Evolutionary conservation across 305 asterid species (phyloP), one percentile per base, ranked within the genome.

Genomic region (Rubia peregrina): DNA sequence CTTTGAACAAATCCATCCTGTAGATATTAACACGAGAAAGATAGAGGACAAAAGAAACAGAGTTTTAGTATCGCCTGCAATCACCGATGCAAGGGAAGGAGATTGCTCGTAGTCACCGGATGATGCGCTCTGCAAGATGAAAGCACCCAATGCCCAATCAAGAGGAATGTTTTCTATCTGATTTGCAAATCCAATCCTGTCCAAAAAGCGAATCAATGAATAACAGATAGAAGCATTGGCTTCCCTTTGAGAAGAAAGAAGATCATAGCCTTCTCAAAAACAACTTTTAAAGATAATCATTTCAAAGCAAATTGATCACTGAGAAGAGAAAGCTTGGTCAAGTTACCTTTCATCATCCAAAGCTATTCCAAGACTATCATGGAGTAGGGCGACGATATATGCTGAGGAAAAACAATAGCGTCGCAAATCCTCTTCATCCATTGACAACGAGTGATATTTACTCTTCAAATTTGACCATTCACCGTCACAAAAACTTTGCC

Each of bases 381-480:
- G 97, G 73, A 94, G 99, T 73, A 91, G 61, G 74, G 97, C 97
- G 49, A 94, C 90, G 26, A 94, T 94, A 76, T 91, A 94, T 51
- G 99, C 98, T 38, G 98, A 88, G 59, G 98, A 94, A 80, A 94
- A 94, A 87, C 99, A 91, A 83, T 88, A 89, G n/a, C 82, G 96
- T 74, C 74, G 84, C 75, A 94, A 86, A 53, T 89, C 96, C 74
- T 91, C 98, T 68, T 87, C 96, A 48, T 82, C 86, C 38, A 87
- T 82, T 59, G 82, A 78, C 38, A 87, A 82, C 48, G 83, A 78
- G 41, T 53, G 72, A 84, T 94, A 84, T 69, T 87, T 89, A 71
- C 75, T 77, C 66, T 83, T 84, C 85, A 91, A 83, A 70, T 80
- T 83, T 38, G 89, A 81, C 98, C 99, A 94, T 53, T 94, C 90